Evolutionary conservation across 257 asterid genomes (phyloP).

Genomic region (Solanum boliviense): DNA sequence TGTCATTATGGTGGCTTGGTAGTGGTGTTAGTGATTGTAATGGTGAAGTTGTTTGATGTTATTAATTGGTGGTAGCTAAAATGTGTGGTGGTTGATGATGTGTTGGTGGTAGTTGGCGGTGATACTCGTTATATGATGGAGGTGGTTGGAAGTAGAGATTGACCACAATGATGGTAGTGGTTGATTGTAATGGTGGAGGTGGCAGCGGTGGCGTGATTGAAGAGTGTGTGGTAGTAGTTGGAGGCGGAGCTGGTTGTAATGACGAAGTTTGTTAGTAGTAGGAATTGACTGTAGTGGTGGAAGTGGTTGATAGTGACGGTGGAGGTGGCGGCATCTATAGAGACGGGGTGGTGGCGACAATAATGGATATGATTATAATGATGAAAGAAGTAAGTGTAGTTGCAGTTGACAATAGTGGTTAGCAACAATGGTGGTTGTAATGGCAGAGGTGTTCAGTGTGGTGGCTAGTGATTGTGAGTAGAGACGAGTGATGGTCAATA

Average conservation of each 20-base stretch:
- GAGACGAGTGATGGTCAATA: neutral
- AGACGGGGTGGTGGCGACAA: neutral
- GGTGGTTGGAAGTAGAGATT: neutral
- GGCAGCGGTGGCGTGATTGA: neutral
- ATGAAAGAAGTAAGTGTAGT: neutral
- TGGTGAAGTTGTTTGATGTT: neutral
- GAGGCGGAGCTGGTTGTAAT: neutral
- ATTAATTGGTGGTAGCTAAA: neutral
- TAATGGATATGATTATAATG: too few relatives aligned
- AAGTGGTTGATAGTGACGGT: neutral
- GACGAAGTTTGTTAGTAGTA: neutral
- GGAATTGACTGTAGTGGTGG: neutral
- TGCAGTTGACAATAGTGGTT: neutral
- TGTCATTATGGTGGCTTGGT: neutral
- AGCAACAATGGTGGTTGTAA: neutral
- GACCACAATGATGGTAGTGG: neutral
- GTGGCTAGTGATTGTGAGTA: neutral
- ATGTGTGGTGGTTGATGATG: neutral
- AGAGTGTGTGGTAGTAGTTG: neutral
- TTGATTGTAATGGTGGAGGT: neutral
- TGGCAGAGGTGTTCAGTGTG: neutral
- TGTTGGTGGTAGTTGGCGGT: neutral
- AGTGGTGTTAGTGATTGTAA: neutral
- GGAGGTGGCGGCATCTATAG: neutral
- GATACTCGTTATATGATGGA: neutral